These are phyloP conservation scores for Suhomyces wounanorum DNA, from an alignment of 1,139 yeast genomes.

Conservation along the genomic window DNA sequence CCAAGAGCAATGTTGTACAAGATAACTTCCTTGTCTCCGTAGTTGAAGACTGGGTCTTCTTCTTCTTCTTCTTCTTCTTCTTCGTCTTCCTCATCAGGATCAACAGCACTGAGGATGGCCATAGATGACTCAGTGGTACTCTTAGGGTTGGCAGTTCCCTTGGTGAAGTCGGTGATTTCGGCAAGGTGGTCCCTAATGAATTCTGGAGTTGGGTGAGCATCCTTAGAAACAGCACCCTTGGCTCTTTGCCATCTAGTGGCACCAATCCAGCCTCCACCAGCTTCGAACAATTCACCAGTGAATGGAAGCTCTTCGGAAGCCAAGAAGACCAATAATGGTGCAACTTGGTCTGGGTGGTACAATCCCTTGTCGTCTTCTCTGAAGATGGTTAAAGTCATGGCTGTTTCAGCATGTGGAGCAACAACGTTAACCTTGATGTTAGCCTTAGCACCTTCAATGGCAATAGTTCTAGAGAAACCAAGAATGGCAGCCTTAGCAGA, in stretches of 20 bases:
- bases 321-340: slow-evolving; percentile 82
- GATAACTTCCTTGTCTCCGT: slow-evolving; percentile 71
- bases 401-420: slow-evolving; percentile 98
- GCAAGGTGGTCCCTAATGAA: slow-evolving; percentile 67
- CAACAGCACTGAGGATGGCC: slow-evolving; percentile 72
- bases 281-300: slow-evolving; percentile 62
- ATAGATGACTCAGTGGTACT: slow-evolving; percentile 75
- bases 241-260: slow-evolving; percentile 95
- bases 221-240: slow-evolving; percentile 70
- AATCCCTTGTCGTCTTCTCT: slow-evolving; percentile 73
- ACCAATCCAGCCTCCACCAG: slow-evolving; percentile 91
- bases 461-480: slow-evolving; percentile 83
- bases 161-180: slow-evolving; percentile 64
- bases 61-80: slow-evolving; percentile 55
- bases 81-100: slow-evolving; percentile 51
- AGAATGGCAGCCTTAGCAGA: slow-evolving; percentile 90
- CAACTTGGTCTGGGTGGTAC: slow-evolving; percentile 86
- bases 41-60: slow-evolving; percentile 47
- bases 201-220: slow-evolving; percentile 63
- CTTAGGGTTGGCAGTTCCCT: slow-evolving; percentile 60
- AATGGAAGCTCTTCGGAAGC: slow-evolving; percentile 72
- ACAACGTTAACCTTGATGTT: slow-evolving; percentile 78
- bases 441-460: slow-evolving; percentile 83
- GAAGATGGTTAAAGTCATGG: slow-evolving; percentile 90
- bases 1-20: slow-evolving; percentile 91